These are phyloP conservation scores for Paracamarosporium sp. DNA, from an alignment of 2,329 filamentous ascomycete genomes.

Conservation along the genomic window DNA sequence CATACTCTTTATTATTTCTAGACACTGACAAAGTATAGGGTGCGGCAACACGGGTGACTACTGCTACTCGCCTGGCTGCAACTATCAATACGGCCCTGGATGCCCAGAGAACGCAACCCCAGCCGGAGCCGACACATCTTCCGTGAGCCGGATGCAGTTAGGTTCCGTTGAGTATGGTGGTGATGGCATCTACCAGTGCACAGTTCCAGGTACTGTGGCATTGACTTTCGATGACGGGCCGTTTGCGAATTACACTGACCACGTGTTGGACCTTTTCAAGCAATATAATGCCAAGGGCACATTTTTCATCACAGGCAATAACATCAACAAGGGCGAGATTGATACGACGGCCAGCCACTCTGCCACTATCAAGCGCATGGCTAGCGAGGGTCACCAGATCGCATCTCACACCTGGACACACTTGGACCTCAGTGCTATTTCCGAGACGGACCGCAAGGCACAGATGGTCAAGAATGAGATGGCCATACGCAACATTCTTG, in stretches of 20 bases:
- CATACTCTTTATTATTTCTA: not conserved
- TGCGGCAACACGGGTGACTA: conserved; percentile 63
- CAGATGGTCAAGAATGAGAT: conserved; percentile 63
- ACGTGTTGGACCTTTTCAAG: conserved; percentile 67
- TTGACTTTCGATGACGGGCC: conserved; percentile 74
- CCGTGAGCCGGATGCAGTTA: conserved; percentile 59
- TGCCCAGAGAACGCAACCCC: conserved; percentile 67
- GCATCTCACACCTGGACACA: conserved; percentile 66
- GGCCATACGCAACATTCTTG: conserved; percentile 63
- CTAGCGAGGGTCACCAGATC: conserved; percentile 64
- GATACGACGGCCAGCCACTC: conserved; percentile 57
- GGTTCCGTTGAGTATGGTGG: conserved; percentile 65
- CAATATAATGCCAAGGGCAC: conserved; percentile 69
- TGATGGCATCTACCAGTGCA: conserved; percentile 63
- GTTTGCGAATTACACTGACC: conserved; percentile 62
- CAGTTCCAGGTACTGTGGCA: conserved; percentile 63
- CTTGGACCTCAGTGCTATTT: conserved; percentile 55
- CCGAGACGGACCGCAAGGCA: conserved; percentile 51
- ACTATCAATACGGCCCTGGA: conserved; percentile 65
- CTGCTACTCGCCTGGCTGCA: conserved; percentile 68
- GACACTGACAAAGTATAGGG: conserved; percentile 37
- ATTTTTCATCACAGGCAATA: conserved; percentile 70
- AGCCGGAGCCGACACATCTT: conserved; percentile 62
- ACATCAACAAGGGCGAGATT: conserved; percentile 63
- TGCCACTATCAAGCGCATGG: conserved; percentile 63